Evolutionary conservation across 1,139 yeast species (phyloP).

Genomic region (Tardiomyces blankii): DNA sequence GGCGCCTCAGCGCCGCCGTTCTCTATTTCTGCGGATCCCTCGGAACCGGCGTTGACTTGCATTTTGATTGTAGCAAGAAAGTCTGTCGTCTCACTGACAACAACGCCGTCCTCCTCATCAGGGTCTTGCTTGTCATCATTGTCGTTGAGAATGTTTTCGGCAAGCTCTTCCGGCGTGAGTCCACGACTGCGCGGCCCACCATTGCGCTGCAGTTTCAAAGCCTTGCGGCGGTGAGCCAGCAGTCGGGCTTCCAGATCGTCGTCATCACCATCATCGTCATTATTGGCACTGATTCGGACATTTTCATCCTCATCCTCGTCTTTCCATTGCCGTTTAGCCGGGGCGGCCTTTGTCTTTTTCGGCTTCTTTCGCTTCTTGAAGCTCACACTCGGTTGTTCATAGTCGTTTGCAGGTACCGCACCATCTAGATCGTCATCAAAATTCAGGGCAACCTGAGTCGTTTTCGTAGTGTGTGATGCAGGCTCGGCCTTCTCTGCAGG

Average conservation of each 20-base stretch:
- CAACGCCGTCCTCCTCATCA: constrained; percentile 26
- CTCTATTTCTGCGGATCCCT: too few relatives aligned
- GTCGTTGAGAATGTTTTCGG: constrained; percentile 5
- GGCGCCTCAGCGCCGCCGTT: too few relatives aligned
- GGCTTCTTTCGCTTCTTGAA: constrained; percentile 38
- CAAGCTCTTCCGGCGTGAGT: not conserved
- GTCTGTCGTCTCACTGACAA: constrained; percentile 48
- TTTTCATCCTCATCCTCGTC: not conserved
- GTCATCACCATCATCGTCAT: not conserved
- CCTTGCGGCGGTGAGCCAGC: constrained; percentile 28
- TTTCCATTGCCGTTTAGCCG: not conserved
- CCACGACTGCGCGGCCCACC: not conserved
- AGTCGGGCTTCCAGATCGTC: constrained; percentile 31
- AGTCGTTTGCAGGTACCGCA: constrained; percentile 13
- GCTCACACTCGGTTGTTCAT: constrained; percentile 28
- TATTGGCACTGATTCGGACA: too few relatives aligned
- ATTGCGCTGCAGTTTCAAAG: not conserved
- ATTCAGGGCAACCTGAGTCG: constrained; percentile 10
- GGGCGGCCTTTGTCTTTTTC: constrained; percentile 8
- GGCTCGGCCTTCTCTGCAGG: constrained; percentile 1
- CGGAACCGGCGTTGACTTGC: constrained; percentile 5
- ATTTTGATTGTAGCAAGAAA: constrained; percentile 31
- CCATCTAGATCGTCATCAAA: constrained; percentile 6
- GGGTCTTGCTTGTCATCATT: constrained; percentile 13
- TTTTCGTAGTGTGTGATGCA: constrained; percentile 1